These are phyloP conservation scores for Hysterium pulicare DNA, from an alignment of 2,329 filamentous ascomycete genomes.

Conservation along the genomic window DNA sequence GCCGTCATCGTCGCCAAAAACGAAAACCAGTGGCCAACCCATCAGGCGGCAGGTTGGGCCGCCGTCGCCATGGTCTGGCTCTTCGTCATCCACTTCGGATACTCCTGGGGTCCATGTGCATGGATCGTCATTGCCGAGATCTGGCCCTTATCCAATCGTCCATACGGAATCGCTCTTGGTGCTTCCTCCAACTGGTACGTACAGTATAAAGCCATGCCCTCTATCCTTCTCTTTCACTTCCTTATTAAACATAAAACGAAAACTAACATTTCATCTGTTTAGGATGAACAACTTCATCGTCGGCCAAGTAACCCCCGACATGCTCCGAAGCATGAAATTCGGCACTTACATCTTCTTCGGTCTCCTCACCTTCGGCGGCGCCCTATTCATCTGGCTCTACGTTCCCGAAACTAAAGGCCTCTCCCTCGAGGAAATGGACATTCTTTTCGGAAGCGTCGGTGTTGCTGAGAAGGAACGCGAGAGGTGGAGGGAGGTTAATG, in stretches of 20 bases:
- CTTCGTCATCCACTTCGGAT: constrained; percentile 71
- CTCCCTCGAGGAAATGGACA: constrained; percentile 58
- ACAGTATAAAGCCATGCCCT: neutral
- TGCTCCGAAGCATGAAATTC: constrained; percentile 62
- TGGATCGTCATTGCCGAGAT: constrained; percentile 76
- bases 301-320: constrained; percentile 66
- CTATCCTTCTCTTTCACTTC: neutral
- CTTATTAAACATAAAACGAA: too few species aligned
- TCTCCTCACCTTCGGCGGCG: constrained; percentile 60
- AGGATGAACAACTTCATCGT: constrained; percentile 57
- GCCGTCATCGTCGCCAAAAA: constrained; percentile 64
- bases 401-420: constrained; percentile 55
- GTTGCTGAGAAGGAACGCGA: constrained; percentile 64
- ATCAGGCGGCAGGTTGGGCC: constrained; percentile 66
- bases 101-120: constrained; percentile 69
- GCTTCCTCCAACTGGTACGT: constrained; percentile 45
- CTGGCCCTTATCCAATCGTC: constrained; percentile 64
- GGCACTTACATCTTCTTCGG: constrained; percentile 73
- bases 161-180: constrained; percentile 68
- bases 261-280: neutral
- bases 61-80: constrained; percentile 69
- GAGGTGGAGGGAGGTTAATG: constrained; percentile 70
- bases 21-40: constrained; percentile 54
- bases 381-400: constrained; percentile 50
- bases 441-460: constrained; percentile 66